These are phyloP conservation scores for Triticum urartu DNA, from an alignment of 176 grass and related monocot species.

Conservation along the genomic window DNA sequence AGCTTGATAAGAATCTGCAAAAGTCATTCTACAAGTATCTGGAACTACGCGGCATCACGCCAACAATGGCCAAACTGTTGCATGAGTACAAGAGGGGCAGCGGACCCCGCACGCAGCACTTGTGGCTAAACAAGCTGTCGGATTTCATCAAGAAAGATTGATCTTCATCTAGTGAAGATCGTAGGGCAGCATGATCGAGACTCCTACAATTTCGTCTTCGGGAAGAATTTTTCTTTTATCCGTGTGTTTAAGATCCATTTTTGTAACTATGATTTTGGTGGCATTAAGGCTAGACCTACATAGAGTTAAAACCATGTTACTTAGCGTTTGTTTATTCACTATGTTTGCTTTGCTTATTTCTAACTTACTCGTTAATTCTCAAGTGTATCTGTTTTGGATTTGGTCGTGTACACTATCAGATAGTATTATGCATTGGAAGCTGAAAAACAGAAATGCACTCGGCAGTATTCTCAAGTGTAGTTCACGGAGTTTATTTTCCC, in stretches of 20 bases:
- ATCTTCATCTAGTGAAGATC: not conserved
- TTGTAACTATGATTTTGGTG: not conserved
- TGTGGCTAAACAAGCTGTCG: constrained; percentile 79
- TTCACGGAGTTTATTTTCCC: too few species aligned
- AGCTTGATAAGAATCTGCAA: constrained; percentile 80
- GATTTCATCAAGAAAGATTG: constrained; percentile 40
- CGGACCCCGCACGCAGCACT: constrained; percentile 60
- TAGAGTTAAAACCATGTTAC: not conserved
- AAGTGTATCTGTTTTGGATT: too few species aligned
- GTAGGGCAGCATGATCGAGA: not conserved
- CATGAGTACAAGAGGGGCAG: constrained; percentile 81
- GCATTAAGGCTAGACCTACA: not conserved
- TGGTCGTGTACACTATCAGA: too few species aligned
- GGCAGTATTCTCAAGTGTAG: too few species aligned
- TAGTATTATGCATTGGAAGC: too few species aligned
- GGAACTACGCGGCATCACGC: constrained; percentile 70
- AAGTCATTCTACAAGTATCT: constrained; percentile 86
- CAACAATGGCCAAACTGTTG: constrained; percentile 68
- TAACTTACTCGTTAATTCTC: not conserved
- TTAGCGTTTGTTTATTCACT: not conserved
- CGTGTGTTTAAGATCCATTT: not conserved
- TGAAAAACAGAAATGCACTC: too few species aligned
- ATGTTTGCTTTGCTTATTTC: not conserved
- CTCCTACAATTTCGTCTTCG: not conserved
- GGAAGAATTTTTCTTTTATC: not conserved